A percentile compares a stretch with the other conserved stretches of the same genome.
phyloP scores from a whole-genome alignment of 108 stramenopile species.

The Cyclostephanos invisitatus region DNA sequence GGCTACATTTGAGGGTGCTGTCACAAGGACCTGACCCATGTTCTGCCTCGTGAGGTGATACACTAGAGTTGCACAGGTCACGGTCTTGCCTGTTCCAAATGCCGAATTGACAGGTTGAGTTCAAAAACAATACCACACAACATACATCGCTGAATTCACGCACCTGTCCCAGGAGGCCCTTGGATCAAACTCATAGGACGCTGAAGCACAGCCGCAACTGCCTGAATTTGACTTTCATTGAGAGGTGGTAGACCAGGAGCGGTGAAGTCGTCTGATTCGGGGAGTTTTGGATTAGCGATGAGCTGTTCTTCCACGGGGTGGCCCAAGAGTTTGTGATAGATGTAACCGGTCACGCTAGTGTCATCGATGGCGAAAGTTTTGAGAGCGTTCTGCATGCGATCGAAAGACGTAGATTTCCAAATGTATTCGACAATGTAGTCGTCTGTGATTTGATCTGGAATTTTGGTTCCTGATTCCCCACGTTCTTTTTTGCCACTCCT shows the following conservation, averaged over 20 bases:
- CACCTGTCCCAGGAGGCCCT: constrained; percentile 88
- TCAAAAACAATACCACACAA: background rate
- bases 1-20: constrained; percentile 97
- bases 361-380: constrained; percentile 99
- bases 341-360: constrained; percentile 94
- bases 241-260: constrained; percentile 95
- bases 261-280: constrained; percentile 61
- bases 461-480: constrained; percentile 15
- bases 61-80: constrained; percentile 95
- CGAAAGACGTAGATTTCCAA: constrained; percentile 96
- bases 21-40: constrained; percentile 96
- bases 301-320: constrained; percentile 96
- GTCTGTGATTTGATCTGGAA: constrained; percentile 87
- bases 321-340: constrained; percentile 96
- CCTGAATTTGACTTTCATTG: constrained; percentile 95
- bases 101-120: background rate
- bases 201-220: constrained; percentile 89
- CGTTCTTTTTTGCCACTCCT: constrained; percentile 24
- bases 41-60: constrained; percentile 95
- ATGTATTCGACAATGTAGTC: constrained; percentile 95
- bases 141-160: background rate
- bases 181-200: constrained; percentile 95
- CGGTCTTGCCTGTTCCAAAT: constrained; percentile 90
- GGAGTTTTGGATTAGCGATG: constrained; percentile 72
- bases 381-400: constrained; percentile 98